Evolutionary conservation across 805 yeast genomes (phyloP).

Genomic region (Priceomyces melissophilus): DNA sequence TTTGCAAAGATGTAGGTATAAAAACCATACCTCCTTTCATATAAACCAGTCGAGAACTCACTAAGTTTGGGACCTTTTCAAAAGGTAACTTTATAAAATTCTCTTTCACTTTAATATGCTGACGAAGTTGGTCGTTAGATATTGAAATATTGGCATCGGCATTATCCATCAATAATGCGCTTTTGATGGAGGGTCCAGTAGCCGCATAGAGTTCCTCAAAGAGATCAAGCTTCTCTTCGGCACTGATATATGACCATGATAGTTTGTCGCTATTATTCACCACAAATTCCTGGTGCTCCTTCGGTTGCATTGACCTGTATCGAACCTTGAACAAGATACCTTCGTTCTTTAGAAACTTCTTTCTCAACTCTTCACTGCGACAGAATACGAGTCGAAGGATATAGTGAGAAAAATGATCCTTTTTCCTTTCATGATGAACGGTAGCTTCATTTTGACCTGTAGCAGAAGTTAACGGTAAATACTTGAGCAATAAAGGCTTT

Average conservation of each 20-base stretch:
- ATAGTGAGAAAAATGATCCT: constrained; percentile 91
- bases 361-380: constrained; percentile 77
- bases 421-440: constrained; percentile 60
- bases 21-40: constrained; percentile 72
- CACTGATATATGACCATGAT: constrained; percentile 66
- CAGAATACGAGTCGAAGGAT: constrained; percentile 88
- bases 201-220: constrained; percentile 53
- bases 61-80: constrained; percentile 75
- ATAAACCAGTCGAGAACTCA: constrained; percentile 68
- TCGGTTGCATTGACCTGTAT: constrained; percentile 56
- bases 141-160: constrained; percentile 25
- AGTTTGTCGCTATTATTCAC: constrained; percentile 49
- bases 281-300: constrained; percentile 73
- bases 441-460: constrained; percentile 15
- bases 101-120: constrained; percentile 51
- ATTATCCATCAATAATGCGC: constrained; percentile 30
- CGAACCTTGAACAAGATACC: constrained; percentile 70
- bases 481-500: constrained; percentile 61
- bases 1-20: constrained; percentile 78
- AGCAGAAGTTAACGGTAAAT: constrained; percentile 55
- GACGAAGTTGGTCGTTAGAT: constrained; percentile 49
- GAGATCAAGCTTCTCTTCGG: constrained; percentile 55
- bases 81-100: constrained; percentile 81
- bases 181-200: constrained; percentile 42
- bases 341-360: constrained; percentile 76